Percentiles rank a stretch among this genome's conserved stretches.
These are phyloP conservation scores for Trichosporon faecale DNA, from an alignment of 1,284 basidiomycete genomes.

Conservation along the genomic window DNA sequence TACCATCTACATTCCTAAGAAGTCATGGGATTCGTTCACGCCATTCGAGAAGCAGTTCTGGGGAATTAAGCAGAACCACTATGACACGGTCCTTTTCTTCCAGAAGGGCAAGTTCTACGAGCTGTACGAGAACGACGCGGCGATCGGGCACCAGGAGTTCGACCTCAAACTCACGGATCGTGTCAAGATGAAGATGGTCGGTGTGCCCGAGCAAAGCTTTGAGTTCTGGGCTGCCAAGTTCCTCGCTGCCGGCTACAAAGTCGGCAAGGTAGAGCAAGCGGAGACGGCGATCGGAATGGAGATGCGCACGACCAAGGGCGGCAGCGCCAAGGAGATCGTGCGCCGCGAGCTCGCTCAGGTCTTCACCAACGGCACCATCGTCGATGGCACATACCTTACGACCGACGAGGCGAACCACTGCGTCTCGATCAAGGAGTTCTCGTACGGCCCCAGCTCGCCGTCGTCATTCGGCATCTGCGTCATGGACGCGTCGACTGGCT, in stretches of 20 bases:
- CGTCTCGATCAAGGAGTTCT: conserved; percentile 71
- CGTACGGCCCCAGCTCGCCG: conserved; percentile 26
- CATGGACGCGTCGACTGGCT: conserved; percentile 93
- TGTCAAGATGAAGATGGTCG: conserved; percentile 99
- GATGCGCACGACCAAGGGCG: conserved; percentile 54
- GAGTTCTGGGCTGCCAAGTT: conserved; percentile 60
- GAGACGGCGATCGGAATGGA: conserved; percentile 76
- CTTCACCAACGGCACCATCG: conserved; percentile 93
- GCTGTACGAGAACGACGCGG: conserved; percentile 93
- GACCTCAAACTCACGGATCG: conserved; percentile 68
- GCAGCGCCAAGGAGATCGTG: conserved; percentile 69
- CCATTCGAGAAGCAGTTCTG: conserved; percentile 92
- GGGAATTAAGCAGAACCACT: conserved; percentile 96
- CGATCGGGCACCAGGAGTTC: conserved; percentile 82
- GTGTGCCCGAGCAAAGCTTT: conserved; percentile 92
- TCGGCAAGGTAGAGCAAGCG: conserved; percentile 93
- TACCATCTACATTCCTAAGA: conserved; percentile 76
- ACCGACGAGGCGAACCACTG: conserved; percentile 96
- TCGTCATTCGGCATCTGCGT: conserved; percentile 81
- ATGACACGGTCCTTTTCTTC: conserved; percentile 93
- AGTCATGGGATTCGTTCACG: conserved; percentile 79
- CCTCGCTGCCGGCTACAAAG: conserved; percentile 74
- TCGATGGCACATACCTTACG: conserved; percentile 81
- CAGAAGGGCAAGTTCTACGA: conserved; percentile 66
- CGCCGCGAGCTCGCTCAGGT: conserved; percentile 89